Conservation (phyloP, 371 early-diverging fungal genomes). For the Mortierella polycephala region DNA sequence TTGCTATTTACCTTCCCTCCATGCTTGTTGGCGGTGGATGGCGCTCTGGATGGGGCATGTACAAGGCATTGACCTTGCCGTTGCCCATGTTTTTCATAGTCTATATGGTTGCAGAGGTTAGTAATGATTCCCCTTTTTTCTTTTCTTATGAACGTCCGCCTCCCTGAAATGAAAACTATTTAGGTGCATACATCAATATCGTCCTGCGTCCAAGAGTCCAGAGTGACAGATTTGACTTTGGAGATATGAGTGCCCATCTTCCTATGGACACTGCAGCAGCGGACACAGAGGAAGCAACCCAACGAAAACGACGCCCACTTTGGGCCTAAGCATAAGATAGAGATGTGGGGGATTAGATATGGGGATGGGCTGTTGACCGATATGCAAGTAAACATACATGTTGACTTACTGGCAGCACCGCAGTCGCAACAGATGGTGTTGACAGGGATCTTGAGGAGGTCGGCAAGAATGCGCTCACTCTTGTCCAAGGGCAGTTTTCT, state of each 20-base stretch:
- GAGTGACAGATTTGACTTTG: slow-evolving; percentile 89
- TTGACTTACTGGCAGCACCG: slow-evolving; percentile 70
- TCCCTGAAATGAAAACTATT: background rate
- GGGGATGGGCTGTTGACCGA: background rate
- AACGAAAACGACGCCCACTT: slow-evolving; percentile 96
- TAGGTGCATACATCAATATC: slow-evolving; percentile 80
- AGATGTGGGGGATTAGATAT: background rate
- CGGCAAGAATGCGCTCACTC: slow-evolving; percentile 71
- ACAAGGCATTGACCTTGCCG: slow-evolving; percentile 78
- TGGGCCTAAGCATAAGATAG: slow-evolving; percentile 72
- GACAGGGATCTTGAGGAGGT: slow-evolving; percentile 77
- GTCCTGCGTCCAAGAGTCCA: slow-evolving; percentile 95
- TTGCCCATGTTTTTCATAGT: slow-evolving; percentile 85
- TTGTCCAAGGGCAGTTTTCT: slow-evolving; percentile 46
- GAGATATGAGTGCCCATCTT: slow-evolving; percentile 94
- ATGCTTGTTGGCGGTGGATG: slow-evolving; percentile 72
- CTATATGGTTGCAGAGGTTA: slow-evolving; percentile 15
- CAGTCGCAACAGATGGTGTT: slow-evolving; percentile 89
- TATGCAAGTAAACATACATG: no score
- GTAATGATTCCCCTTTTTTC: background rate
- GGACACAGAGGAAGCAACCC: slow-evolving; percentile 93
- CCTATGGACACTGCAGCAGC: slow-evolving; percentile 93
- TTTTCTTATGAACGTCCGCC: background rate
- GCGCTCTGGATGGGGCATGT: slow-evolving; percentile 75
- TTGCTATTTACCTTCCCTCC: slow-evolving; percentile 66